Base-by-base conservation (phyloP, 2,329 filamentous ascomycete species). In the Dendryphion nanum region DNA sequence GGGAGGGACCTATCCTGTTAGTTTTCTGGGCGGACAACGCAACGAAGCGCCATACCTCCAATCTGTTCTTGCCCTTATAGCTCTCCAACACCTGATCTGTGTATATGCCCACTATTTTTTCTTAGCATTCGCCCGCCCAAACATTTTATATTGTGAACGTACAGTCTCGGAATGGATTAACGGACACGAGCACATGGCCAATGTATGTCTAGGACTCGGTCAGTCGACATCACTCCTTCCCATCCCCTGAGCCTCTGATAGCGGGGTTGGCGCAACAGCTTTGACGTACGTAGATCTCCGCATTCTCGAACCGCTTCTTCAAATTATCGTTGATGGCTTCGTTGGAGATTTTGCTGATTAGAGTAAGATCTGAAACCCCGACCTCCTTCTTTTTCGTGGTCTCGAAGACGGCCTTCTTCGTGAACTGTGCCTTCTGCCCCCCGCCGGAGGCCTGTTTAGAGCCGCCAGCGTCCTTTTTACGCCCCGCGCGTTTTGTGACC, bases 281-380 rank as follows among this genome's bases (percentile, higher is more conserved):
- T 30, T 8, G 29, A 70, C 75, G 63, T 69, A 83, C 79, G 74
- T 98, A 98, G 67, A 98, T 98, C 72, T 98, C 91, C 67, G 79
- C 85, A 76, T 91, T 90, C 65, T 97, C 89, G 69, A 98, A 98
- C 46, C 93, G 83, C 75, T 97, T 94, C 77, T 96, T 95, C 67
- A 98, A 68, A 68, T 98, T 98, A 41, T 97, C 93, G 73, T 98
- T 98, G 76, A 98, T 98, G 45, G 91, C 90, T 69, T 98, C 93
- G 69, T 98, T 97, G 51, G 90, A 95, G 50, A 98, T 94, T 70
- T 97, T 97, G 76, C 90, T 96, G 63, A 98, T 85, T 58, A 98
- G 76, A 4, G 93, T 98, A 65, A 98, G 78, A 76, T 98, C 93
- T 38, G 93, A 96, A 38, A 98, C 93, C 51, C 93, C 93, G 55